These are phyloP conservation scores for Pyrenochaeta sp. DNA, from an alignment of 2,329 filamentous ascomycete genomes.

Conservation along the genomic window DNA sequence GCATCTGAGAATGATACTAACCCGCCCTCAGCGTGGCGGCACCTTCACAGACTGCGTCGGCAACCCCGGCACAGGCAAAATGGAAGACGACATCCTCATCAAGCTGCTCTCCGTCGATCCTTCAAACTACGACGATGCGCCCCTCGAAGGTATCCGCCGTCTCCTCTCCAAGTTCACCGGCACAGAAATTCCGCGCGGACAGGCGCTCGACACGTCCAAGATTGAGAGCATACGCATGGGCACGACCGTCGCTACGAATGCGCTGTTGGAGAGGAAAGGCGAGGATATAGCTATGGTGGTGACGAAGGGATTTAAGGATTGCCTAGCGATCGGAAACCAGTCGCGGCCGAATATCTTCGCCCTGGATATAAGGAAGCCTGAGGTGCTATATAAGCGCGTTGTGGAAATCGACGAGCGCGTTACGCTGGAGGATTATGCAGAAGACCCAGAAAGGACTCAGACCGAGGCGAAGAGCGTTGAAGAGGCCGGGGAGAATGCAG, in stretches of 20 bases:
- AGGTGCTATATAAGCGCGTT: slow-evolving; percentile 84
- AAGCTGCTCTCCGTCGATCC: slow-evolving; percentile 92
- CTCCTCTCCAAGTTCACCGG: slow-evolving; percentile 81
- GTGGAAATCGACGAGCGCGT: slow-evolving; percentile 92
- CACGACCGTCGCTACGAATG: slow-evolving; percentile 93
- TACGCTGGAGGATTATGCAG: slow-evolving; percentile 89
- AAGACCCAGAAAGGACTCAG: slow-evolving; percentile 75
- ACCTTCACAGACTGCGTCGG: slow-evolving; percentile 95
- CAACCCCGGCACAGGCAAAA: slow-evolving; percentile 73
- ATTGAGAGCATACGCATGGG: slow-evolving; percentile 97
- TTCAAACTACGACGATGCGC: slow-evolving; percentile 88
- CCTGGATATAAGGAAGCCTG: slow-evolving; percentile 83
- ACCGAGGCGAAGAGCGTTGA: slow-evolving; percentile 64
- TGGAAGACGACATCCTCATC: slow-evolving; percentile 79
- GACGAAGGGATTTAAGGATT: slow-evolving; percentile 88
- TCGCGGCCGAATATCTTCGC: slow-evolving; percentile 91
- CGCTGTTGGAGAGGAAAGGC: slow-evolving; percentile 87
- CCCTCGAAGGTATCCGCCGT: slow-evolving; percentile 87
- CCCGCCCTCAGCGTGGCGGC: slow-evolving; percentile 70
- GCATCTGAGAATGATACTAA: not conserved
- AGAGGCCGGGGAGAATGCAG: slow-evolving; percentile 55
- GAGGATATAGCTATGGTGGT: slow-evolving; percentile 88
- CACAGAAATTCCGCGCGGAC: slow-evolving; percentile 78
- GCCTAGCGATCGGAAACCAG: slow-evolving; percentile 89
- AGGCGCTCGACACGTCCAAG: slow-evolving; percentile 79